These are phyloP conservation scores for Quercus phellos DNA, from an alignment of 331 rosid genomes.

Conservation along the genomic window DNA sequence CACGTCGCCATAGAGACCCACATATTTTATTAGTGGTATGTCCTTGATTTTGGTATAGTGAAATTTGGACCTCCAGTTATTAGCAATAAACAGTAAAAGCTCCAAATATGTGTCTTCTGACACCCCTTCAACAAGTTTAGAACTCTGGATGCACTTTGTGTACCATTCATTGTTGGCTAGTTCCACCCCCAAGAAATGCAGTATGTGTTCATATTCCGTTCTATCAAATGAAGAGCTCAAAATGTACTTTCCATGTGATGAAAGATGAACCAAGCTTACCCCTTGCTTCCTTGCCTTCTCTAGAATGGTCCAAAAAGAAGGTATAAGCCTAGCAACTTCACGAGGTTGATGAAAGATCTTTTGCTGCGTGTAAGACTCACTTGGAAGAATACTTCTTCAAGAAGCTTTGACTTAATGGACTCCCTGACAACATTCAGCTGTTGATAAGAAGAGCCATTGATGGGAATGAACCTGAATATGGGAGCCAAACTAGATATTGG, in stretches of 20 bases:
- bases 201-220: conserved; percentile 9
- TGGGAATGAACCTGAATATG: conserved; percentile 56
- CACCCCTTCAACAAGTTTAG: conserved; percentile 26
- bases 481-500: conserved; percentile 42
- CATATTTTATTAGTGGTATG: conserved; percentile 47
- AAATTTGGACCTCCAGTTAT: conserved; percentile 34
- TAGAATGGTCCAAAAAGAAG: conserved; percentile 58
- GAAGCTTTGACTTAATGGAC: conserved; percentile 17
- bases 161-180: conserved; percentile 32
- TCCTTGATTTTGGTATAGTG: conserved; percentile 22
- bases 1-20: conserved; percentile 23
- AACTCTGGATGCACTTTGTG: conserved; percentile 33
- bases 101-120: conserved; percentile 28
- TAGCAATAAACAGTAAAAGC: conserved; percentile 52
- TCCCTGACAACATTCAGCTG: conserved; percentile 35
- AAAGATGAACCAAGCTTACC: conserved; percentile 40
- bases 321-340: conserved; percentile 62
- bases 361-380: conserved; percentile 26
- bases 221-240: conserved; percentile 42
- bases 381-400: conserved; percentile 35
- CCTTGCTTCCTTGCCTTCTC: conserved; percentile 27
- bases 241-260: conserved; percentile 55
- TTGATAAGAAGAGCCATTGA: conserved; percentile 23
- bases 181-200: conserved; percentile 29
- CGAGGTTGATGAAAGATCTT: conserved; percentile 51